phyloP scores from a whole-genome alignment of 2,329 filamentous ascomycete species.

The Cladosporium halotolerans region DNA sequence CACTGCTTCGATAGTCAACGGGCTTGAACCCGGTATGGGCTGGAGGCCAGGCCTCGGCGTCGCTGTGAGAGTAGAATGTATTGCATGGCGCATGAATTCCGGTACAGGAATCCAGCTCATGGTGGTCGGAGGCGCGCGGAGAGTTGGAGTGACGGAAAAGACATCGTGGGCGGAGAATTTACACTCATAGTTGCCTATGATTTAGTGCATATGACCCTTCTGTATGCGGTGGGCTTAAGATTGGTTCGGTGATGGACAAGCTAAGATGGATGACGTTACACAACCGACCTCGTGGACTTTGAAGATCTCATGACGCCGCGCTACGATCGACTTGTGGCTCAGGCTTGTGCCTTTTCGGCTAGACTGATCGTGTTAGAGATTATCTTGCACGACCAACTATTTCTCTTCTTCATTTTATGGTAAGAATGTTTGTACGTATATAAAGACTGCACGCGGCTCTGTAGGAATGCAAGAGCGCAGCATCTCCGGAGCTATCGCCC shows the following conservation, averaged over 20 bases:
- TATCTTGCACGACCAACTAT: too few species aligned
- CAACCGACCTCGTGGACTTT: background rate
- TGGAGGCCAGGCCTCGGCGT: constrained; percentile 34
- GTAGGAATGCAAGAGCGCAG: too few species aligned
- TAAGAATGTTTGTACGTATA: too few species aligned
- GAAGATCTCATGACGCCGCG: constrained; percentile 8
- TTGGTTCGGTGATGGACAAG: background rate
- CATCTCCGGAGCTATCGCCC: too few species aligned
- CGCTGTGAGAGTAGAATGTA: constrained; percentile 18
- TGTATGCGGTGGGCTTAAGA: background rate
- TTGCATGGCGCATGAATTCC: constrained; percentile 19
- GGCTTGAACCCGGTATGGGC: constrained; percentile 36
- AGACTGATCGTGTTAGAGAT: background rate
- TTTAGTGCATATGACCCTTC: background rate
- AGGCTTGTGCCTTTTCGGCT: constrained; percentile 6
- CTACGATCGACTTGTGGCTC: constrained; percentile 2
- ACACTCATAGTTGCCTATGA: background rate
- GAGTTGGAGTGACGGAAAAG: too few species aligned
- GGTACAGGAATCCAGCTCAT: constrained; percentile 7
- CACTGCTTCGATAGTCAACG: constrained; percentile 35
- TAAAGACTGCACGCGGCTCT: too few species aligned
- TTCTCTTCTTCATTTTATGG: too few species aligned
- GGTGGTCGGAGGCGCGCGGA: background rate
- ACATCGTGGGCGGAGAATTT: too few species aligned
- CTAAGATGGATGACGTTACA: constrained; percentile 6